phyloP scores from a whole-genome alignment of 768 basidiomycete genomes.

The Pulveroboletus sp. region DNA sequence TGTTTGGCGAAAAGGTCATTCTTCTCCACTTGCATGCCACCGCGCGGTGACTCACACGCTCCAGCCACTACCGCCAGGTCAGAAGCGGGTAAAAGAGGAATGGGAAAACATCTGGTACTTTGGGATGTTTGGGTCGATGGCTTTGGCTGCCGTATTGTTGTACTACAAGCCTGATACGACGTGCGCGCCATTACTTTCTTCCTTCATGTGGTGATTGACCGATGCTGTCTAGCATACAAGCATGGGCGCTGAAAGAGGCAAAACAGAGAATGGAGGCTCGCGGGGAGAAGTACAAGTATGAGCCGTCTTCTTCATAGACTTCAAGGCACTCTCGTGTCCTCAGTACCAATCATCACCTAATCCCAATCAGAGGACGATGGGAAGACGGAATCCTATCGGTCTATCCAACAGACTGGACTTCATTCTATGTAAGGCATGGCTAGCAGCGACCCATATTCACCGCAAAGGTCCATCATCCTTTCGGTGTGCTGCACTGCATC shows the following conservation, averaged over 20 bases:
- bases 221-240: conserved; percentile 64
- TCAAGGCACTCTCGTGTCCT: conserved; percentile 1
- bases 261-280: conserved; percentile 88
- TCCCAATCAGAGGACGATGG: not conserved
- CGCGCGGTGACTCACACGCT: conserved; percentile 1
- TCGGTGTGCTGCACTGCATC: not conserved
- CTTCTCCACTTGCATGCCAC: not conserved
- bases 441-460: too few species aligned
- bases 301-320: conserved; percentile 45
- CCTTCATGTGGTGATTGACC: conserved; percentile 2
- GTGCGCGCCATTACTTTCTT: conserved; percentile 40
- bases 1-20: conserved; percentile 86
- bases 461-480: not conserved
- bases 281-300: conserved; percentile 87
- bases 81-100: conserved; percentile 83
- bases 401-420: not conserved
- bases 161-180: conserved; percentile 95
- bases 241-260: conserved; percentile 90
- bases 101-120: conserved; percentile 92
- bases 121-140: conserved; percentile 90
- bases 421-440: not conserved
- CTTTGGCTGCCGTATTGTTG: conserved; percentile 66
- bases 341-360: conserved; percentile 1
- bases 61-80: conserved; percentile 74
- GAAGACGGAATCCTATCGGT: not conserved